These are phyloP conservation scores for Sungouiozyma intestinalis DNA, from an alignment of 805 yeast species.

Conservation along the genomic window DNA sequence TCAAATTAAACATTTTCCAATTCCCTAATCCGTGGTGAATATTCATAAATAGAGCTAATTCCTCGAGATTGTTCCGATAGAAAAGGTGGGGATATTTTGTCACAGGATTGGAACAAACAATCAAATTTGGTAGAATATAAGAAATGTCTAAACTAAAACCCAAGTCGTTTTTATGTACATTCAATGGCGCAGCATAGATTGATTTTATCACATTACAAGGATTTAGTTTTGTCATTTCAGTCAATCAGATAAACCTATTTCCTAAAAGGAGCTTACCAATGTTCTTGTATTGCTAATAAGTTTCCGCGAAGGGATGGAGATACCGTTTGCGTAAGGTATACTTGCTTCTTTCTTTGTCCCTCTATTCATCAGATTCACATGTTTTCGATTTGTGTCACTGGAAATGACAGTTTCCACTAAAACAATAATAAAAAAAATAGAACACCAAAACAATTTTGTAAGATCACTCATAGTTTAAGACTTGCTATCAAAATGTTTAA, in stretches of 20 bases:
- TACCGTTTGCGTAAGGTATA: no score
- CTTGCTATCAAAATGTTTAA: not conserved
- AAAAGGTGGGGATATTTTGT: constrained; percentile 32
- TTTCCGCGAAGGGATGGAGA: no score
- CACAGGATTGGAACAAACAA: constrained; percentile 73
- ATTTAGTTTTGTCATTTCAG: not conserved
- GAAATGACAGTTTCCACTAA: not conserved
- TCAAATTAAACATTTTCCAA: constrained; percentile 70
- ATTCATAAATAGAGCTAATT: constrained; percentile 40
- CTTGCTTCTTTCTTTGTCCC: not conserved
- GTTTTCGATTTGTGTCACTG: not conserved
- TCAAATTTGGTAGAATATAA: constrained; percentile 50
- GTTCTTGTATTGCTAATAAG: not conserved
- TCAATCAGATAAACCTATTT: not conserved
- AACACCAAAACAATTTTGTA: not conserved
- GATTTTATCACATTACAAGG: not conserved
- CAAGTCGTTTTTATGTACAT: constrained; percentile 18
- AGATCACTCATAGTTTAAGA: no score
- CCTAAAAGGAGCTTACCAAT: no score
- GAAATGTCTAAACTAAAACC: constrained; percentile 47
- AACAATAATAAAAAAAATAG: not conserved
- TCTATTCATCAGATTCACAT: no score
- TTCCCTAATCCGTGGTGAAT: constrained; percentile 34
- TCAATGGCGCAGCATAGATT: constrained; percentile 12
- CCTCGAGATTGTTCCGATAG: constrained; percentile 43